phyloP scores from a whole-genome alignment of 73 alveolate genomes.

The Paramecium pentaurelia region DNA sequence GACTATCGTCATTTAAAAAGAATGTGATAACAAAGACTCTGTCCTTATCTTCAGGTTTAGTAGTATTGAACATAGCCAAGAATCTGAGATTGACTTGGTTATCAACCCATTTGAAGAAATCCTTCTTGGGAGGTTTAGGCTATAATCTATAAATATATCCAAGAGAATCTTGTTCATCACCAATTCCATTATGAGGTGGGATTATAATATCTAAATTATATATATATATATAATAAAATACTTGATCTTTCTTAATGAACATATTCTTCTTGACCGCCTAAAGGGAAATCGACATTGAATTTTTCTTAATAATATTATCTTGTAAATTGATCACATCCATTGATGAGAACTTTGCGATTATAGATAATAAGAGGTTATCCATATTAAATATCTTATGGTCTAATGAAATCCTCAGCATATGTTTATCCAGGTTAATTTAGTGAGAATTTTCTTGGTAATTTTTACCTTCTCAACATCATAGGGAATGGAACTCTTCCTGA shows the following conservation, averaged over 20 bases:
- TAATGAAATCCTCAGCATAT: constrained; percentile 80
- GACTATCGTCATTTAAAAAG: constrained; percentile 90
- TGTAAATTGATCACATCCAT: constrained; percentile 92
- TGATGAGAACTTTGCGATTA: constrained; percentile 77
- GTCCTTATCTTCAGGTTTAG: constrained; percentile 87
- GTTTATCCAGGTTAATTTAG: constrained; percentile 91
- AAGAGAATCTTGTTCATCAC: constrained; percentile 94
- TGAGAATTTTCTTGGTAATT: constrained; percentile 87
- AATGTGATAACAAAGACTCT: constrained; percentile 86
- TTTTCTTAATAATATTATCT: constrained; percentile 72
- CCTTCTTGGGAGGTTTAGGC: constrained; percentile 87
- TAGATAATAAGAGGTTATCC: constrained; percentile 75
- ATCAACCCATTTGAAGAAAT: constrained; percentile 94
- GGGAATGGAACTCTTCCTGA: constrained; percentile 94
- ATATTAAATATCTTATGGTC: constrained; percentile 82
- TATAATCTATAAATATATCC: constrained; percentile 82
- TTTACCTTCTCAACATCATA: constrained; percentile 82
- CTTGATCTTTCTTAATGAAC: constrained; percentile 72
- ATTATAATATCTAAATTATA: constrained; percentile 55
- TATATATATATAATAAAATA: not conserved
- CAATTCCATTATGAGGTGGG: constrained; percentile 97
- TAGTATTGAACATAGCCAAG: constrained; percentile 86
- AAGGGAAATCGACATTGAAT: constrained; percentile 81
- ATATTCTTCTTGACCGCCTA: constrained; percentile 82
- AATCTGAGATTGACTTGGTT: constrained; percentile 90